These are phyloP conservation scores for Suillus decipiens DNA, from an alignment of 768 basidiomycete genomes.

Conservation along the genomic window DNA sequence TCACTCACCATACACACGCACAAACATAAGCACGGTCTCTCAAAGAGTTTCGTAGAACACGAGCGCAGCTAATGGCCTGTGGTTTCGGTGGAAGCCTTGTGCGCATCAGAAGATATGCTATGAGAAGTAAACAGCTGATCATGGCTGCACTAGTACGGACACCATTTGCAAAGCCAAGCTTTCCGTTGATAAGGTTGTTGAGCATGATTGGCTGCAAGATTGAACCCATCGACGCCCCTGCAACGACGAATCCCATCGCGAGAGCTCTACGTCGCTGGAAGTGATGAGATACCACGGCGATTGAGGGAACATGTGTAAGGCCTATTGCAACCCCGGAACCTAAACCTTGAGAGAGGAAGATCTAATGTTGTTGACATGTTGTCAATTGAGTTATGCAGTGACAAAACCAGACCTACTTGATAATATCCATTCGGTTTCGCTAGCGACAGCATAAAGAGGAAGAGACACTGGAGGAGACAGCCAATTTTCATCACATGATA, in stretches of 20 bases:
- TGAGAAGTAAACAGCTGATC: too few relatives aligned
- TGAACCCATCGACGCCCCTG: conserved; percentile 37
- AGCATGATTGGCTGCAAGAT: conserved; percentile 30
- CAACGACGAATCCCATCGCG: conserved; percentile 45
- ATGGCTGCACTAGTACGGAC: too few relatives aligned
- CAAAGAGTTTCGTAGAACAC: conserved; percentile 19
- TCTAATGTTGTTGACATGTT: conserved; percentile 21
- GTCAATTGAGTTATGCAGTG: background rate
- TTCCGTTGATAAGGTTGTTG: conserved; percentile 23
- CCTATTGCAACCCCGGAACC: conserved; percentile 39
- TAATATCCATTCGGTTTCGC: conserved; percentile 37
- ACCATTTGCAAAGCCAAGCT: conserved; percentile 16
- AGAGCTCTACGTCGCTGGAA: conserved; percentile 42
- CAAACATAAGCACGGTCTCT: conserved; percentile 26
- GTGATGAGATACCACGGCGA: conserved; percentile 48
- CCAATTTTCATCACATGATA: conserved; percentile 47
- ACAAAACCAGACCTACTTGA: conserved; percentile 27
- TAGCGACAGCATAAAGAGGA: conserved; percentile 48
- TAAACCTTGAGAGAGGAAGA: conserved; percentile 41
- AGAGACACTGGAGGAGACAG: conserved; percentile 41
- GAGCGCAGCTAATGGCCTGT: conserved; percentile 16
- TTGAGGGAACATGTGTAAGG: conserved; percentile 44
- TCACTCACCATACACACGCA: conserved; percentile 24
- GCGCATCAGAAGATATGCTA: too few relatives aligned
- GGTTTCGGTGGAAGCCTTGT: conserved; percentile 29